phyloP scores from a whole-genome alignment of 2,329 filamentous ascomycete species.

The Huntiella decipiens region DNA sequence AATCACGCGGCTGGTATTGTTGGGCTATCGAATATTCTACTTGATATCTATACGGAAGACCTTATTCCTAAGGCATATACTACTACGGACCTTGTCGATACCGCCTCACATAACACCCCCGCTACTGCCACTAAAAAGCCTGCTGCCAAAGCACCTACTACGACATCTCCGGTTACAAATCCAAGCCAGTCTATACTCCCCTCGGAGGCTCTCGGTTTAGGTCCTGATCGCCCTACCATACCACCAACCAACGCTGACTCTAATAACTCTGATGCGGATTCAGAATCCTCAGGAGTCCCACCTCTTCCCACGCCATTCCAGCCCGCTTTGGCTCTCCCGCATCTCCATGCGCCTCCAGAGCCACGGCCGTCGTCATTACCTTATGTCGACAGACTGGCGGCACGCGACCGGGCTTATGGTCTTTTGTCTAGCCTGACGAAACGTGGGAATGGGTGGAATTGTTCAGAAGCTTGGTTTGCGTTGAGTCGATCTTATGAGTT shows the following conservation, averaged over 20 bases:
- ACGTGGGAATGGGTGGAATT: slow-evolving; percentile 73
- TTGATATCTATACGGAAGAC: slow-evolving; percentile 63
- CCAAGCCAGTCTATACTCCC: neutral
- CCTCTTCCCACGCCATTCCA: slow-evolving; percentile 13
- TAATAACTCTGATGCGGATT: slow-evolving; percentile 2
- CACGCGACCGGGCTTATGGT: slow-evolving; percentile 72
- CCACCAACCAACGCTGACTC: slow-evolving; percentile 1
- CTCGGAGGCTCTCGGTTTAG: slow-evolving; percentile 8
- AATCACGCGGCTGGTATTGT: slow-evolving; percentile 69
- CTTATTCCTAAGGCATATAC: slow-evolving; percentile 28
- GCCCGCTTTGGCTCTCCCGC: slow-evolving; percentile 12
- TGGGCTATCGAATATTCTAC: slow-evolving; percentile 63
- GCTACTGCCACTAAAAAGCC: neutral
- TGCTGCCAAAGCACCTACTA: neutral
- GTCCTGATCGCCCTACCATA: slow-evolving; percentile 7
- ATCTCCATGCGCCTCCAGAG: slow-evolving; percentile 28
- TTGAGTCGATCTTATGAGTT: slow-evolving; percentile 77
- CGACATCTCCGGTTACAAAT: neutral
- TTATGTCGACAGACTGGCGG: slow-evolving; percentile 64
- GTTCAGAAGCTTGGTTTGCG: slow-evolving; percentile 81
- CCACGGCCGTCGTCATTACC: slow-evolving; percentile 45
- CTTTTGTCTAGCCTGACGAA: slow-evolving; percentile 70
- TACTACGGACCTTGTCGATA: neutral
- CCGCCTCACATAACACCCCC: slow-evolving; percentile 19
- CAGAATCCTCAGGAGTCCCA: slow-evolving; percentile 13